Conservation (phyloP, 139 green algal species). For the Chlamydomonas sp. region DNA sequence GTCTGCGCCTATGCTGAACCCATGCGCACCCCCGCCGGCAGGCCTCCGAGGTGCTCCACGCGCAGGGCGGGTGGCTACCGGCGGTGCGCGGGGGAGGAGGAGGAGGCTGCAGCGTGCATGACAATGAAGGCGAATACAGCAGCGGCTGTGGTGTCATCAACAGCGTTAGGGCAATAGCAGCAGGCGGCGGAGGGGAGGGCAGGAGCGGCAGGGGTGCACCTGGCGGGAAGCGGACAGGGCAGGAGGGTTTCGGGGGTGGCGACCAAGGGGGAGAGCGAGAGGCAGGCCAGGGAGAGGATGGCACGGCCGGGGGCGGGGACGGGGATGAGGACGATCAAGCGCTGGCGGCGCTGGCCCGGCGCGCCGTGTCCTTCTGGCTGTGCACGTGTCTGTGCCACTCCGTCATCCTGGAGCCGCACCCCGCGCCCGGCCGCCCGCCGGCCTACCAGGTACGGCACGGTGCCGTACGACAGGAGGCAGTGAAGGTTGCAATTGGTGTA, state of each 20-base stretch:
- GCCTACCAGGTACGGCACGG: constrained; percentile 14
- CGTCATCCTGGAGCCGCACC: constrained; percentile 33
- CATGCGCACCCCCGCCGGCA: neutral
- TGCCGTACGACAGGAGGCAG: no score
- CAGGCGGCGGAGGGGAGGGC: no score
- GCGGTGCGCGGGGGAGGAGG: neutral
- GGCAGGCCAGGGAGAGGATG: neutral
- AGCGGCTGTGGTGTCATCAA: no score
- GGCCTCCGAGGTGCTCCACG: neutral
- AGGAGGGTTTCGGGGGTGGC: no score
- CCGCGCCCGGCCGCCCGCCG: neutral
- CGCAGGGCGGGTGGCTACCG: neutral
- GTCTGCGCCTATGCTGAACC: no score
- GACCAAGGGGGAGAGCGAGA: no score
- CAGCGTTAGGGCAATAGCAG: no score
- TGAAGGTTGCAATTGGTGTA: no score
- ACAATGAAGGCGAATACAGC: neutral
- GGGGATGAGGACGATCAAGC: neutral
- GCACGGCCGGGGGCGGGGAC: neutral
- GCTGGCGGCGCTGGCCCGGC: neutral
- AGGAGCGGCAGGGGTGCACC: no score
- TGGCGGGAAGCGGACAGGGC: no score
- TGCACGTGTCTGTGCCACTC: constrained; percentile 4
- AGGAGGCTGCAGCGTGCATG: neutral
- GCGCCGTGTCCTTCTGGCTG: neutral